Base-by-base conservation (phyloP, 163 green algal genomes). In the Chloromonas sp. region DNA sequence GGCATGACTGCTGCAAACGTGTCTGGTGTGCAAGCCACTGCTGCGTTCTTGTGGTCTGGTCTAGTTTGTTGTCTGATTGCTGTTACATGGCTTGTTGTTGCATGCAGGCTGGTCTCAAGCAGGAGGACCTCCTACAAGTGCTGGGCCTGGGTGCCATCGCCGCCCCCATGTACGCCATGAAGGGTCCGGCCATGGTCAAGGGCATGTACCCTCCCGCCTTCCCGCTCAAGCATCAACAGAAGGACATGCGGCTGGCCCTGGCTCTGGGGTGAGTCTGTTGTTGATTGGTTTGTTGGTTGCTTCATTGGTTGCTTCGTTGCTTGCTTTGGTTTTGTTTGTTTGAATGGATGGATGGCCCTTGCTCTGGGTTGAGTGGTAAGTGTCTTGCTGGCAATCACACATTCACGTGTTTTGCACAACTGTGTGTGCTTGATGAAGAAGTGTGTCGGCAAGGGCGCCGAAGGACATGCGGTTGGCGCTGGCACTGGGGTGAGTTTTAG, bases 201-300 rank as follows among this genome's bases (percentile, higher is more conserved):
- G 66, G 66, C 66, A 79, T 85, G 70, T 98, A 96, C 88, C 89
- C 94, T 2, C 92, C 96, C 13, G 96, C 96, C 57, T 99, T 99
- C 89, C 97, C 97, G 0, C 90, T 99, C 58, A 99, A 99, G 89
- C 97, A 99, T 90, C 95, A 98, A 87, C 95, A 98, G 86, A 99
- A 99, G 90, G 96, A 98, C 89, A 84, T 98, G 89, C 86, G 94
- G 0, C 91, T 98, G 57, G 95, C 94, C 2, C 78, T 98, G 36
- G 86, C 90, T 15, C 87, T 98, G 3, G 96, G 90, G 89, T 92
- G 71, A 85, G 89, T 58, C 2, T 58, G 8, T 57, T 82, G 57
- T 2, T 58, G 66, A 76, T 8, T 76, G 66, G 8, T 13, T 76
- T 36, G 36, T 36, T 36, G 36, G 36, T 36, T 36, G 36, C 36